Conservation (phyloP, 345 rosid genomes). For the Lumnitzera littorea region DNA sequence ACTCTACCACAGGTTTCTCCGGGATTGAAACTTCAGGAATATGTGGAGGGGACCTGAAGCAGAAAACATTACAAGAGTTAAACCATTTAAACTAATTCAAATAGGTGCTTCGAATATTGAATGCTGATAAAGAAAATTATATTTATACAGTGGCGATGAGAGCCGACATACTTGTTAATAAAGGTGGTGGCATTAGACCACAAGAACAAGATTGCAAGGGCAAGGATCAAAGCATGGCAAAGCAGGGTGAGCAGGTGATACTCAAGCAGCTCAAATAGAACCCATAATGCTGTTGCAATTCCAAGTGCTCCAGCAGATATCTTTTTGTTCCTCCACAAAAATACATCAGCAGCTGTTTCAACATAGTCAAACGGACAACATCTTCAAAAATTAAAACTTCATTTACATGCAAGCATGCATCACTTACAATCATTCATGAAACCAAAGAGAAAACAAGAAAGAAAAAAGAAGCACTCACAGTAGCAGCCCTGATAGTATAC, state of each 20-base stretch:
- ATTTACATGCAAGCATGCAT: neutral
- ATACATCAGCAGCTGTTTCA: slow-evolving; percentile 41
- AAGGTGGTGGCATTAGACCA: slow-evolving; percentile 82
- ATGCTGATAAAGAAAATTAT: neutral
- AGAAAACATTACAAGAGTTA: neutral
- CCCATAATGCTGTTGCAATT: slow-evolving; percentile 67
- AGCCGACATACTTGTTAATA: slow-evolving; percentile 69
- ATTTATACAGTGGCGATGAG: neutral
- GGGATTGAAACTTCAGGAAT: slow-evolving; percentile 39
- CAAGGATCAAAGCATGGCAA: slow-evolving; percentile 61
- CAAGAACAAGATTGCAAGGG: slow-evolving; percentile 72
- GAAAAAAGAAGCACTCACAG: no score
- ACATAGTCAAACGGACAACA: neutral
- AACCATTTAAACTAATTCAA: no score
- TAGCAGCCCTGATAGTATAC: no score
- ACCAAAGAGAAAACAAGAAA: no score
- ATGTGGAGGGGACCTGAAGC: slow-evolving; percentile 31
- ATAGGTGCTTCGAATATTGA: neutral
- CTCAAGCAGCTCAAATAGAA: slow-evolving; percentile 72
- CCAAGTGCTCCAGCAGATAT: slow-evolving; percentile 77
- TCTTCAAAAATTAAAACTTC: neutral
- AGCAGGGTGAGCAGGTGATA: slow-evolving; percentile 74
- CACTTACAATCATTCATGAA: no score
- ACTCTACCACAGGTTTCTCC: slow-evolving; percentile 30
- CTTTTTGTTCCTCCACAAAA: slow-evolving; percentile 98